Percentiles rank a stretch among this genome's conserved stretches.
These are phyloP conservation scores for Ambrosiella xylebori DNA, from an alignment of 2,329 filamentous ascomycete genomes.

Conservation along the genomic window DNA sequence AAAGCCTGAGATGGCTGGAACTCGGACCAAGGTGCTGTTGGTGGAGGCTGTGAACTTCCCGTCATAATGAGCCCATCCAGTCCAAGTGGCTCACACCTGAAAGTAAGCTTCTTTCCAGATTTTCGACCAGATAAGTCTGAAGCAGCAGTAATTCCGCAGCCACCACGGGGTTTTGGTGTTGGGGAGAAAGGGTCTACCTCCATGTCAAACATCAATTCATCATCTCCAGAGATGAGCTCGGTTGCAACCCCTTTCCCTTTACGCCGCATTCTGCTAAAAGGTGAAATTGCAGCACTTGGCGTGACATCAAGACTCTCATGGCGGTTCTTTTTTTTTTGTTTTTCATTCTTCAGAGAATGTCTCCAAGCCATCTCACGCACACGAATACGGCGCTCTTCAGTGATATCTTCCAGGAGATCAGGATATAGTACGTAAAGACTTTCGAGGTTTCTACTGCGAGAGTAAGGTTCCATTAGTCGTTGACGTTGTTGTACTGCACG, in stretches of 20 bases:
- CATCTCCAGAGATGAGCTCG: background rate
- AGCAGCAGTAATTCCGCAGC: background rate
- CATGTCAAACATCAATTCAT: constrained; percentile 12
- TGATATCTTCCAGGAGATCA: constrained; percentile 44
- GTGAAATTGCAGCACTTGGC: constrained; percentile 11
- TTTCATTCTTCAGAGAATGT: constrained; percentile 28
- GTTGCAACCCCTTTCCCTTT: constrained; percentile 24
- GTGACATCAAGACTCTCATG: background rate
- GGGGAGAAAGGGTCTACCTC: constrained; percentile 7
- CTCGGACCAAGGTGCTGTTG: constrained; percentile 7
- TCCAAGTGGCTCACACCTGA: background rate
- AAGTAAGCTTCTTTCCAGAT: background rate
- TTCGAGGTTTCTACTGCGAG: constrained; percentile 58
- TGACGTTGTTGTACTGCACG: constrained; percentile 69
- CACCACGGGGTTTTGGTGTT: background rate
- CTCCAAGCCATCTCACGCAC: constrained; percentile 63
- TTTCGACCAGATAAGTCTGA: background rate
- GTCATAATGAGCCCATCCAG: background rate
- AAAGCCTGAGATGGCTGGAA: background rate
- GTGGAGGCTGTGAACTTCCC: background rate
- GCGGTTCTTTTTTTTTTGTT: constrained; percentile 29
- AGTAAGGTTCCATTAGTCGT: constrained; percentile 65
- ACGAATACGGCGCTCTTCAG: constrained; percentile 50
- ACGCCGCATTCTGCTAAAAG: constrained; percentile 28
- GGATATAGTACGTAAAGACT: constrained; percentile 37